A percentile compares a stretch with the other conserved stretches of the same genome.
Conservation (phyloP, 306 rosid species). For the Albizia julibrissin region DNA sequence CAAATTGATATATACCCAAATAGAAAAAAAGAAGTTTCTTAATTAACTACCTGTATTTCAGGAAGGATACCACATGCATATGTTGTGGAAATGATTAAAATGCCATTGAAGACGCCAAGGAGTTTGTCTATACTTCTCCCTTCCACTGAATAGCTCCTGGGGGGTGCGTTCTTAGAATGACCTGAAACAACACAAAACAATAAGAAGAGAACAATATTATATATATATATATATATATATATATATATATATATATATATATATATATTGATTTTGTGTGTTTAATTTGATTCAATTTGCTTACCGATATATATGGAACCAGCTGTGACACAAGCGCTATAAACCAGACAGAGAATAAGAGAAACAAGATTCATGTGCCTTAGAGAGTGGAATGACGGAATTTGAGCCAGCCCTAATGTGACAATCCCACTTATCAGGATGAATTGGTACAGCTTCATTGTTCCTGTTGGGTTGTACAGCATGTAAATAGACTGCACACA, state of each 20-base stretch:
- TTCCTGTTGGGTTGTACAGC: constrained; percentile 60
- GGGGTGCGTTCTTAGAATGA: constrained; percentile 57
- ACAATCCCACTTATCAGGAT: constrained; percentile 55
- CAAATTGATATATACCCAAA: neutral
- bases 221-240: no score
- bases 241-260: no score
- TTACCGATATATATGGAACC: constrained; percentile 73
- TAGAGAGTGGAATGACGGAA: constrained; percentile 85
- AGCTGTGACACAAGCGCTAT: constrained; percentile 46
- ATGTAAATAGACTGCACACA: constrained; percentile 62
- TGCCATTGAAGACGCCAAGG: constrained; percentile 64
- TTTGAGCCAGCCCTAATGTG: constrained; percentile 63
- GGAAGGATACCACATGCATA: constrained; percentile 86
- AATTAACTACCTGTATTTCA: constrained; percentile 64
- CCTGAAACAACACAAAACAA: constrained; percentile 36
- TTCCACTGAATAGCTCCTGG: constrained; percentile 45
- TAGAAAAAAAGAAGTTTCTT: no score
- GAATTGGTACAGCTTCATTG: constrained; percentile 71
- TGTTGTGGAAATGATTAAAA: constrained; percentile 67
- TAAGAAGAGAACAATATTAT: neutral
- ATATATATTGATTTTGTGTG: neutral
- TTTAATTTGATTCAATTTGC: neutral
- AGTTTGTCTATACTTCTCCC: constrained; percentile 41
- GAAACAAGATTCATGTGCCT: constrained; percentile 73
- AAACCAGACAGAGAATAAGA: constrained; percentile 58